Evolutionary conservation across 176 grass and related monocot genomes (phyloP).

Genomic region (Musa schizocarpa): DNA sequence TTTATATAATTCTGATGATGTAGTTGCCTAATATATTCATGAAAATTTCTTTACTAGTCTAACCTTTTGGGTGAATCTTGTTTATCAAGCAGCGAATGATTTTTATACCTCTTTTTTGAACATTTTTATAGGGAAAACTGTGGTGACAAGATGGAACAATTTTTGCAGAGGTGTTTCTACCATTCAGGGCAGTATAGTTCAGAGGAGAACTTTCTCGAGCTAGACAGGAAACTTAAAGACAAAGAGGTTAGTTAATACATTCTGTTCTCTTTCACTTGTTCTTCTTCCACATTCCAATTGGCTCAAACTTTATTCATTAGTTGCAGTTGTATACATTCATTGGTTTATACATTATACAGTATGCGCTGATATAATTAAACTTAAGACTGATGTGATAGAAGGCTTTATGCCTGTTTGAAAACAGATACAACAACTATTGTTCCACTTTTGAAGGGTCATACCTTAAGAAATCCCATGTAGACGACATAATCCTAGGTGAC

Average conservation of each 20-base stretch:
- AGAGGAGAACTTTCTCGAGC: slow-evolving; percentile 63
- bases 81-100: background rate
- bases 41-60: background rate
- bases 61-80: background rate
- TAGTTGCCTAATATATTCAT: background rate
- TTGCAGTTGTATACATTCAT: too few species aligned
- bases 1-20: background rate
- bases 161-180: slow-evolving; percentile 81
- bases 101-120: background rate
- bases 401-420: too few species aligned
- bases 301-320: background rate
- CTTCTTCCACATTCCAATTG: background rate
- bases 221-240: slow-evolving; percentile 70
- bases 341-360: too few species aligned
- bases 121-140: slow-evolving; percentile 61
- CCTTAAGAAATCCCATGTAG: too few species aligned
- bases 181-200: slow-evolving; percentile 74
- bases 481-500: too few species aligned
- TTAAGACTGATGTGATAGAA: too few species aligned
- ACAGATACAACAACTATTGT: too few species aligned
- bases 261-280: background rate
- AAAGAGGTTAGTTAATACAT: slow-evolving; percentile 52
- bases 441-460: too few species aligned
- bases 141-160: slow-evolving; percentile 73
- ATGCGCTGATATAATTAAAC: too few species aligned